Base-by-base conservation (phyloP, 2,329 filamentous ascomycete species). In the Byssothecium circinans region DNA sequence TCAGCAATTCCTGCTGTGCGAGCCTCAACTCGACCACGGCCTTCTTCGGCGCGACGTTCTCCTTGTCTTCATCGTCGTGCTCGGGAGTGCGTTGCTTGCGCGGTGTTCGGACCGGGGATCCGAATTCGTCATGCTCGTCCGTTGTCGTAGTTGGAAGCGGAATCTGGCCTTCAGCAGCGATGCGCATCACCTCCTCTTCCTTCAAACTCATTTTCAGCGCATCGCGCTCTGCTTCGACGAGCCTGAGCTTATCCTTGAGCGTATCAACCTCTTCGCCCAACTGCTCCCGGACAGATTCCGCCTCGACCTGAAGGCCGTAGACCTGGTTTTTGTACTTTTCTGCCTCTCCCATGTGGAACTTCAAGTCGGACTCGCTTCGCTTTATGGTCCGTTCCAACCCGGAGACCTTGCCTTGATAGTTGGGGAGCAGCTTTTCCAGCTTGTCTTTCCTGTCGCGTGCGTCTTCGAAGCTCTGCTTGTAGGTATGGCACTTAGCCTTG, bases 201-300 rank as follows among this genome's bases (percentile, higher is more conserved):
- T 87, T 80, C 25, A 87, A 81, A 41, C 84, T 83, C 2, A 81
- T 84, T 72, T 87, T 88, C 62, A 88, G 81, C 2, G 86, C 83
- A 65, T 90, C 87, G 7, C 86, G 84, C 69, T 91, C 88, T 62
- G 87, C 82, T 64, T 90, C 86, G 14, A 87, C 77, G 25, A 86
- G 72, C 65, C 80, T 83, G 57, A 88, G 76, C 38, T 78, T 80
- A 54, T 86, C 83, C 39, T 81, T 75, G 15, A 86, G 77, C 51
- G 84, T 79, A 19, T 84, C 77, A 2, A 91, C 75, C 65, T 89
- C 83, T 62, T 89, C 84, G 54, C 48, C 88, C 81, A 41, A 84
- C 69, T 33, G 81, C 78, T 43, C 84, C 81, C 45, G 85, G 64
- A 89, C 84, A 35, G 79, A 76, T 49, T 84, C 80, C 11, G 89